A percentile compares a stretch with the other conserved stretches of the same genome.
phyloP scores from a whole-genome alignment of 2,329 filamentous ascomycete species.

The Karstenula rhodostoma region DNA sequence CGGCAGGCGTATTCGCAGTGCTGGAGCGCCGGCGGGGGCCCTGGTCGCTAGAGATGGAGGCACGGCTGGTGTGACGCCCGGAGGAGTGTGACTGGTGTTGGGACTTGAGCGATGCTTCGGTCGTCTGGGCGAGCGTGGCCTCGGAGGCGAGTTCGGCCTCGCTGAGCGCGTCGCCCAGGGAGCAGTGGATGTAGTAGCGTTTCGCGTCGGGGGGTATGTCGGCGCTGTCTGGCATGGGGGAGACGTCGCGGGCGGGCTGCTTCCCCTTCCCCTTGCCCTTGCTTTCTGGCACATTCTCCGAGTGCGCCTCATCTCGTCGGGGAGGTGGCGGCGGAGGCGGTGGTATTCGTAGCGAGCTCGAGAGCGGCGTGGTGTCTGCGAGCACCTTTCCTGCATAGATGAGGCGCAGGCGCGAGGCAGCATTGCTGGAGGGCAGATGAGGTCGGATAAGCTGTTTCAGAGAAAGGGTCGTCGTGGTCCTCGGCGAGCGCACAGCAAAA shows the following conservation, averaged over 20 bases:
- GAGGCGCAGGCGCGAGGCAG: slow-evolving; percentile 78
- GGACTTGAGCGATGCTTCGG: slow-evolving; percentile 49
- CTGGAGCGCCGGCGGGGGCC: slow-evolving; percentile 27
- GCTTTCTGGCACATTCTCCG: slow-evolving; percentile 32
- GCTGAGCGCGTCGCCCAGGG: slow-evolving; percentile 79
- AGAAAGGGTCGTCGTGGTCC: slow-evolving; percentile 74
- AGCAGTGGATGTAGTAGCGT: slow-evolving; percentile 90
- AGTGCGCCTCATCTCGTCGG: slow-evolving; percentile 37
- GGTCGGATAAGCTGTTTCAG: slow-evolving; percentile 84
- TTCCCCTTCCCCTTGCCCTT: slow-evolving; percentile 81
- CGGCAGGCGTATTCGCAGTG: slow-evolving; percentile 56
- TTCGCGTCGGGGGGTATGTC: slow-evolving; percentile 43
- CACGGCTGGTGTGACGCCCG: slow-evolving; percentile 28
- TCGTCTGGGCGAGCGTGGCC: slow-evolving; percentile 54
- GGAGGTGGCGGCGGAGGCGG: slow-evolving; percentile 60
- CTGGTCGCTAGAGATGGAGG: slow-evolving; percentile 19
- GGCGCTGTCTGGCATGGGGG: slow-evolving; percentile 32
- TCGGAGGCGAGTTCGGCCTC: slow-evolving; percentile 74
- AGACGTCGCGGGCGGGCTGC: slow-evolving; percentile 61
- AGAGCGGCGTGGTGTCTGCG: slow-evolving; percentile 74
- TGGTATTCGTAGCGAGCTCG: slow-evolving; percentile 71
- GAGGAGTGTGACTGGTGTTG: slow-evolving; percentile 28
- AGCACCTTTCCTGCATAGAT: slow-evolving; percentile 91
- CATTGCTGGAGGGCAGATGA: slow-evolving; percentile 69
- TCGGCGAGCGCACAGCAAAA: slow-evolving; percentile 75